A percentile compares a stretch with the other conserved stretches of the same genome.
These are phyloP conservation scores for Rutstroemia sp. DNA, from an alignment of 2,329 filamentous ascomycete species.

Conservation along the genomic window DNA sequence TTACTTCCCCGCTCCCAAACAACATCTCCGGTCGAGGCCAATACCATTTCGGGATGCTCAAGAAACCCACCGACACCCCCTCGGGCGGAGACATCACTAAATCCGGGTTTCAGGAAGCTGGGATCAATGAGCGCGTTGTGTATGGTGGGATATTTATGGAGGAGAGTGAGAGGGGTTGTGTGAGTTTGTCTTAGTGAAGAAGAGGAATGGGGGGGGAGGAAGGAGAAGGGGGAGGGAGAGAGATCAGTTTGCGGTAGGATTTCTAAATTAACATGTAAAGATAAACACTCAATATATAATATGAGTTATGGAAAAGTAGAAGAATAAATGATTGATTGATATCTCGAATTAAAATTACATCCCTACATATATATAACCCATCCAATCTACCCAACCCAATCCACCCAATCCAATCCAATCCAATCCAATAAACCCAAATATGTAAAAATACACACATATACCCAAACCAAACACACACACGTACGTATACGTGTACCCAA, in stretches of 20 bases:
- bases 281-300: too few relatives aligned
- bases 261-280: too few relatives aligned
- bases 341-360: too few relatives aligned
- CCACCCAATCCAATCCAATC: background rate
- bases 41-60: slow-evolving; percentile 55
- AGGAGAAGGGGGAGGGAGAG: background rate
- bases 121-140: slow-evolving; percentile 45
- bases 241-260: background rate
- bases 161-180: slow-evolving; percentile 31
- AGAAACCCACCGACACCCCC: slow-evolving; percentile 43
- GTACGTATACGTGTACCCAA: background rate
- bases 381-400: background rate
- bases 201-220: background rate
- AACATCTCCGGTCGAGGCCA: slow-evolving; percentile 51
- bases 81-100: slow-evolving; percentile 35
- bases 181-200: background rate
- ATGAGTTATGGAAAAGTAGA: too few relatives aligned
- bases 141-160: slow-evolving; percentile 48
- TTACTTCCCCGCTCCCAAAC: slow-evolving; percentile 40
- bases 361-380: background rate
- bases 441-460: background rate
- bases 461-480: background rate
- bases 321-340: too few relatives aligned
- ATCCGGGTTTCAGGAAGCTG: slow-evolving; percentile 39
- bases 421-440: too few relatives aligned